phyloP scores from a whole-genome alignment of 768 basidiomycete species.

The Favolaschia claudopus region DNA sequence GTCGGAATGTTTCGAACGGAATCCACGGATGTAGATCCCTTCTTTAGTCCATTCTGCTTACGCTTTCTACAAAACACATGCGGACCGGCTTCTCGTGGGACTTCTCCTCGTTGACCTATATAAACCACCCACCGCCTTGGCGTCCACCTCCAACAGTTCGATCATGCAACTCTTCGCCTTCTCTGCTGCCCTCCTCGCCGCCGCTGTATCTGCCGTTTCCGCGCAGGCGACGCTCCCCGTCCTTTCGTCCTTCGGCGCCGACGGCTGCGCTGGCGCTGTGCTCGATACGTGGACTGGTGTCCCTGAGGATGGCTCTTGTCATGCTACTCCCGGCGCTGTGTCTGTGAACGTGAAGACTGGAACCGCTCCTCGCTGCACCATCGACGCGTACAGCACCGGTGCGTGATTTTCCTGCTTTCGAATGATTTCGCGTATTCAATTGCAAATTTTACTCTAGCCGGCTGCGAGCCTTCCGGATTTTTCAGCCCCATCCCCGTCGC shows the following conservation, averaged over 20 bases:
- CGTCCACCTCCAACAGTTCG: too few relatives aligned
- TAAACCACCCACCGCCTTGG: too few relatives aligned
- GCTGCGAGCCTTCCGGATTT: background rate
- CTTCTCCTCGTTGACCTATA: too few relatives aligned
- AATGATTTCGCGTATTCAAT: too few relatives aligned
- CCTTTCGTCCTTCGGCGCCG: background rate
- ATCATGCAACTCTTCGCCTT: too few relatives aligned
- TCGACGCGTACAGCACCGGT: slow-evolving; percentile 5
- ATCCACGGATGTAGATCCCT: too few relatives aligned
- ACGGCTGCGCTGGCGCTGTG: background rate
- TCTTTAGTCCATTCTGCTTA: too few relatives aligned
- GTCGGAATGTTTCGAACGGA: too few relatives aligned
- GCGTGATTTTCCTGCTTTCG: background rate
- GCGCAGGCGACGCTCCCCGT: background rate
- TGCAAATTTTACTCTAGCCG: background rate
- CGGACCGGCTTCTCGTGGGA: too few relatives aligned
- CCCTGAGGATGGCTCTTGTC: slow-evolving; percentile 2
- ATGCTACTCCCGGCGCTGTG: slow-evolving; percentile 4
- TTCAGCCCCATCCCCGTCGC: background rate
- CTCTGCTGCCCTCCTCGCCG: too few relatives aligned
- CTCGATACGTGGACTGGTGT: slow-evolving; percentile 11
- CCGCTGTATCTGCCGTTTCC: too few relatives aligned
- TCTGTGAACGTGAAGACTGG: background rate
- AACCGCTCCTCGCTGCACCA: background rate
- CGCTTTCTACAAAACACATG: too few relatives aligned